Base-by-base conservation (phyloP, 805 yeast genomes). In the Candida hispaniensis region DNA sequence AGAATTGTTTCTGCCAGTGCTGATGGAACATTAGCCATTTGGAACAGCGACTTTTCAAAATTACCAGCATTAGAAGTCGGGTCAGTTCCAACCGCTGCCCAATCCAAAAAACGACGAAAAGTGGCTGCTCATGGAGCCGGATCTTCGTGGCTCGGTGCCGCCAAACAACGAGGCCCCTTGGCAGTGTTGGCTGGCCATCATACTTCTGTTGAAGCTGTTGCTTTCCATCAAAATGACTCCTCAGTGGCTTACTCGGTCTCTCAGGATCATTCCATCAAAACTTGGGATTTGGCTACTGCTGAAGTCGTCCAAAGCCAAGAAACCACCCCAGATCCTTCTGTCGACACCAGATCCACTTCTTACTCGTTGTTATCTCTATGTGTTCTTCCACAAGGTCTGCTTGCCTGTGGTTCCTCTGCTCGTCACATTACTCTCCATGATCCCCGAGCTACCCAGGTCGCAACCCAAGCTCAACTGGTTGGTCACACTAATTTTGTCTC, bases 341-440 rank as follows among this genome's bases (percentile, higher is more conserved):
- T 32, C 17, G 95, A 85, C 53, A 80, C 96, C 4, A 77, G 79
- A 57, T 70, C 79, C 13, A 85, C 97, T 0, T 79, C 86, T 9
- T 86, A 71, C 56, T 77, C 97, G 7, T 65, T 91, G 44, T 66
- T 86, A 27, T 80, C 94, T 0, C 58, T 86, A 17, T 64, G 75
- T 18, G 75, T 75, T 46, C 63, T 91, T 42, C 64, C 70, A 33
- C 61, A 76, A 35, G 51, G 50, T 9, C 62, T 91, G 38, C 59
- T 91, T 18, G 94, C 86, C 6, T 73, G 88, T 39, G 98, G 98
- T n/a, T 83, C 96, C 1, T 78, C 94, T 8, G 96, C 96, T n/a
- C 78, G 98, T 58, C 97, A 91, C 58, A 86, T 91, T 44, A 77
- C 85, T 38, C 64, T 91, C 42, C 93, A 83, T 51, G 98, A 91